phyloP scores from a whole-genome alignment of 495 filamentous ascomycete genomes.

The Penicillium diatomitis region DNA sequence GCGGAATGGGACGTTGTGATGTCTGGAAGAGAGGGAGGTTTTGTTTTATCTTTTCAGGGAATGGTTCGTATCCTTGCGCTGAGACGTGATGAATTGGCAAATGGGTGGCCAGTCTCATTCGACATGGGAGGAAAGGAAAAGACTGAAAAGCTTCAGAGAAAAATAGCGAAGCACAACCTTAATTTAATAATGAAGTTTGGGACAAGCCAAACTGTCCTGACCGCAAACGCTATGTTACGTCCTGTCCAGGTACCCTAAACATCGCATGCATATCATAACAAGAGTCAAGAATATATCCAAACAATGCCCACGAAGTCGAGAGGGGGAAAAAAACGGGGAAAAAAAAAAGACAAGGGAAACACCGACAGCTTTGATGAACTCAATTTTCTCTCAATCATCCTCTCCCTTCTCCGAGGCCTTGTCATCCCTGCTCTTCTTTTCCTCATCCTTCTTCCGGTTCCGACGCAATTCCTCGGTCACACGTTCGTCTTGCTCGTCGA shows the following conservation, averaged over 20 bases:
- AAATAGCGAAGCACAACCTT: no score
- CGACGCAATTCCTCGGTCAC: slow-evolving; percentile 64
- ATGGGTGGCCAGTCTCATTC: no score
- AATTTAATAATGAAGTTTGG: no score
- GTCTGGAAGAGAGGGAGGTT: background rate
- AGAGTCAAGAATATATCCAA: background rate
- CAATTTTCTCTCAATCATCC: slow-evolving; percentile 24
- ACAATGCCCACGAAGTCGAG: background rate
- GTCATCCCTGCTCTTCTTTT: slow-evolving; percentile 37
- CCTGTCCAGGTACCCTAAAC: no score
- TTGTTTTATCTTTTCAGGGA: background rate
- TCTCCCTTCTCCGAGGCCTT: slow-evolving; percentile 22
- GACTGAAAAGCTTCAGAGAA: no score
- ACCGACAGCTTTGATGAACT: background rate
- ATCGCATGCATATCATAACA: no score
- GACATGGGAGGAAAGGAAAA: no score
- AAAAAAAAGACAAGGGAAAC: no score
- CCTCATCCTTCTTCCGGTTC: slow-evolving; percentile 44
- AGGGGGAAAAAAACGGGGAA: no score
- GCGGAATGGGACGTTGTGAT: slow-evolving; percentile 29
- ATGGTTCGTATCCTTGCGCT: background rate
- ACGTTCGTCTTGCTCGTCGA: slow-evolving; percentile 64
- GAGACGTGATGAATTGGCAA: no score
- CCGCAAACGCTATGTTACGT: background rate
- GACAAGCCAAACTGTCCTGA: no score